A percentile compares a stretch with the other conserved stretches of the same genome.
phyloP scores from a whole-genome alignment of 345 rosid species.

The Eutrema heterophyllum region DNA sequence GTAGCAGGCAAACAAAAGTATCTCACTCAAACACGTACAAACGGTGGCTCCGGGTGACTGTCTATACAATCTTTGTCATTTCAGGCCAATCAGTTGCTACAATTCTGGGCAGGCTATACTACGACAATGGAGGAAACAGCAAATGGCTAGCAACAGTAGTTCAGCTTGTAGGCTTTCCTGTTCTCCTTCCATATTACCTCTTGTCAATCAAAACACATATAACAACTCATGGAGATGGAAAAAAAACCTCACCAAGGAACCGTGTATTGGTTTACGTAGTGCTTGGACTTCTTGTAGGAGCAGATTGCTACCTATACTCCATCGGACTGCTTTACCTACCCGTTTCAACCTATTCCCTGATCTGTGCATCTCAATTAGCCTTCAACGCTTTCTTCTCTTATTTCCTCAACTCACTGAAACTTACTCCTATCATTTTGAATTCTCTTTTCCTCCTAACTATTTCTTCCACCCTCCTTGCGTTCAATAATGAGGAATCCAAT shows the following conservation, averaged over 20 bases:
- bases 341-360: slow-evolving; percentile 48
- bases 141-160: slow-evolving; percentile 49
- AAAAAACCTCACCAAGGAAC: slow-evolving; percentile 15
- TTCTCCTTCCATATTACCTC: slow-evolving; percentile 45
- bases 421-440: slow-evolving; percentile 44
- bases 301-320: slow-evolving; percentile 34
- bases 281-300: slow-evolving; percentile 41
- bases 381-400: slow-evolving; percentile 55
- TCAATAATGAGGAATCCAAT: slow-evolving; percentile 23
- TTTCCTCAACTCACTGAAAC: slow-evolving; percentile 47
- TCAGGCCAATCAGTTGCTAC: slow-evolving; percentile 42
- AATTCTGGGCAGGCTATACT: slow-evolving; percentile 48
- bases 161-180: slow-evolving; percentile 47
- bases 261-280: slow-evolving; percentile 31
- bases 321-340: slow-evolving; percentile 55
- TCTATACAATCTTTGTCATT: slow-evolving; percentile 37
- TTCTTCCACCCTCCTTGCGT: slow-evolving; percentile 52
- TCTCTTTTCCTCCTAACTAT: slow-evolving; percentile 48
- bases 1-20: slow-evolving; percentile 15
- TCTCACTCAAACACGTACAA: slow-evolving; percentile 20
- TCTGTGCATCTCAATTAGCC: slow-evolving; percentile 51
- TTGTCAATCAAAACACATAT: slow-evolving; percentile 19
- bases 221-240: neutral
- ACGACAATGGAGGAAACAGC: slow-evolving; percentile 52
- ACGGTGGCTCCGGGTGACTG: slow-evolving; percentile 36